Percentiles rank a stretch among this genome's conserved stretches.
These are phyloP conservation scores for Sporothrix brasiliensis DNA, from an alignment of 2,329 filamentous ascomycete genomes.

Conservation along the genomic window DNA sequence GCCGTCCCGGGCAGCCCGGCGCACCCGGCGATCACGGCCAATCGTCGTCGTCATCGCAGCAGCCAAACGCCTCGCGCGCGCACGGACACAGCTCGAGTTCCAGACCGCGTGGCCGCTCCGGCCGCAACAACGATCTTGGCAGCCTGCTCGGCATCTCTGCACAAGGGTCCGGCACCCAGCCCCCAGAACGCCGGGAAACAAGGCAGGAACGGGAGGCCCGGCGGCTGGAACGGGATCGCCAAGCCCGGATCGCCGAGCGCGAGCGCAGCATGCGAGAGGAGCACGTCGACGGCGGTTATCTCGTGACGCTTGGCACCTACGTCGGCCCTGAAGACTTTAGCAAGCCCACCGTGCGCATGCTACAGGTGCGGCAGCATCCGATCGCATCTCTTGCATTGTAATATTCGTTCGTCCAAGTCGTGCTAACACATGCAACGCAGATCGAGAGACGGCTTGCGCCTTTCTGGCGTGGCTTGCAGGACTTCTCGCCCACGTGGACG, in stretches of 20 bases:
- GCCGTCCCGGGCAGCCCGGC: conserved; percentile 37
- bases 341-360: conserved; percentile 81
- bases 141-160: conserved; percentile 51
- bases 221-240: conserved; percentile 78
- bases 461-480: conserved; percentile 92
- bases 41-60: conserved; percentile 32
- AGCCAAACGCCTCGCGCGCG: conserved; percentile 12
- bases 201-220: conserved; percentile 89
- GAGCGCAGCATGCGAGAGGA: conserved; percentile 90
- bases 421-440: conserved; percentile 51
- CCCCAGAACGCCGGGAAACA: conserved; percentile 74
- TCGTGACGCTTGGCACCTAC: conserved; percentile 94
- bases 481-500: conserved; percentile 86
- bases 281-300: conserved; percentile 88
- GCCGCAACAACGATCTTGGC: conserved; percentile 52
- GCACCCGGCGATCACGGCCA: conserved; percentile 33
- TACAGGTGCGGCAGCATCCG: conserved; percentile 66
- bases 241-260: conserved; percentile 75
- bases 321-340: conserved; percentile 91
- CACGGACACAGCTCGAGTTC: conserved; percentile 34
- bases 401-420: not conserved
- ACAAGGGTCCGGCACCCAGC: conserved; percentile 46
- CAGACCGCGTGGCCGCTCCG: conserved; percentile 41
- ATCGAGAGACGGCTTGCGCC: conserved; percentile 90
- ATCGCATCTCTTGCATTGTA: not conserved